These are phyloP conservation scores for Bipolaris sorokiniana DNA, from an alignment of 2,329 filamentous ascomycete species.

Conservation along the genomic window DNA sequence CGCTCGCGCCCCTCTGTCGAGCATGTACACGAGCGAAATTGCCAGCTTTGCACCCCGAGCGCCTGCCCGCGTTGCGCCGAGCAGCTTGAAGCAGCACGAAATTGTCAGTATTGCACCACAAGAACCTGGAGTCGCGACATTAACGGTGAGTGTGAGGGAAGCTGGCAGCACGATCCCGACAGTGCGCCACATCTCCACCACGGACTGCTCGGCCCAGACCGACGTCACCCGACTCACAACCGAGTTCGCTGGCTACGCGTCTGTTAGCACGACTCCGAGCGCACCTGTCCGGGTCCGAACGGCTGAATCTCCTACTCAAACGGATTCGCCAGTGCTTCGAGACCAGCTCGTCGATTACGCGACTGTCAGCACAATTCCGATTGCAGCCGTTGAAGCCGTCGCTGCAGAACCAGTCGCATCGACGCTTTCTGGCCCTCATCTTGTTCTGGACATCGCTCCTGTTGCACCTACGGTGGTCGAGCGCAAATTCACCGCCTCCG, in stretches of 20 bases:
- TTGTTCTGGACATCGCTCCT: slow-evolving; percentile 4
- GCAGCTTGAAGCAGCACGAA: background rate
- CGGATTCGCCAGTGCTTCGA: slow-evolving; percentile 9
- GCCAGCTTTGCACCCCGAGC: background rate
- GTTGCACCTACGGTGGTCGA: slow-evolving; percentile 1
- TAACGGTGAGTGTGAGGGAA: slow-evolving; percentile 6
- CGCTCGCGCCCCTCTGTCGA: background rate
- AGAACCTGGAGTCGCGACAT: background rate
- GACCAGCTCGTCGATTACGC: slow-evolving; percentile 2
- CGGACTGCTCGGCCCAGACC: slow-evolving; percentile 12
- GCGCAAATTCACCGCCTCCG: background rate
- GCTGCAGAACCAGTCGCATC: background rate
- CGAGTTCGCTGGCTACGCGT: background rate
- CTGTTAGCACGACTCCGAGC: background rate
- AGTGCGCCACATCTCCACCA: slow-evolving; percentile 1
- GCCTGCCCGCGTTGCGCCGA: background rate
- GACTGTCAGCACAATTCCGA: slow-evolving; percentile 3
- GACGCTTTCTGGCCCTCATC: background rate
- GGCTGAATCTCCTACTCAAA: slow-evolving; percentile 9
- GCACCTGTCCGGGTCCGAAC: background rate
- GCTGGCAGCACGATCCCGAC: slow-evolving; percentile 9
- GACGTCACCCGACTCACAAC: slow-evolving; percentile 6
- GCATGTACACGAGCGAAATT: background rate
- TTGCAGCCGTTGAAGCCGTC: background rate
- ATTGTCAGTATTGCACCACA: slow-evolving; percentile 5